Percentiles rank a stretch among this genome's conserved stretches.
phyloP scores from a whole-genome alignment of 2,329 filamentous ascomycete genomes.

The Trichocomaceae sp. region DNA sequence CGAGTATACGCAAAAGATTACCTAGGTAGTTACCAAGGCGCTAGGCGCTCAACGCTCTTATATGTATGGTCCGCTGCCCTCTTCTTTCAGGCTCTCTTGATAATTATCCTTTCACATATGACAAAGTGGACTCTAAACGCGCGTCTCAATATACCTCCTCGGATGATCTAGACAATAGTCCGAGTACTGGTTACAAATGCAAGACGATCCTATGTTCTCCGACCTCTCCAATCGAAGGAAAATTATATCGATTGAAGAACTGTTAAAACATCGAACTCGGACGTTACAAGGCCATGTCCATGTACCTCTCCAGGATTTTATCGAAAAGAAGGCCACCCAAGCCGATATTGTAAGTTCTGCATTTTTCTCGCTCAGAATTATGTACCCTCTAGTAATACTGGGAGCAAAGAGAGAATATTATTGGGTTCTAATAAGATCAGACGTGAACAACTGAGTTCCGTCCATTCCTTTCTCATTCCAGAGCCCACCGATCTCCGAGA shows the following conservation, averaged over 20 bases:
- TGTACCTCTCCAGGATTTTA: conserved; percentile 17
- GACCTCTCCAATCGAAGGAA: conserved; percentile 38
- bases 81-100: conserved; percentile 24
- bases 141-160: conserved; percentile 46
- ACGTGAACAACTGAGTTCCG: background rate
- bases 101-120: conserved; percentile 5
- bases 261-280: conserved; percentile 33
- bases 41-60: conserved; percentile 17
- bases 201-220: conserved; percentile 45
- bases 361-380: background rate
- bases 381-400: background rate
- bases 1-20: background rate
- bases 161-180: conserved; percentile 42
- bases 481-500: background rate
- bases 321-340: conserved; percentile 12
- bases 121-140: conserved; percentile 24
- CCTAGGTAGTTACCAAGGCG: conserved; percentile 15
- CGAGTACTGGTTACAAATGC: conserved; percentile 44
- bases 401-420: background rate
- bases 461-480: background rate
- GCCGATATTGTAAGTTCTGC: conserved; percentile 1
- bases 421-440: background rate
- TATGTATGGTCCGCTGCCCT: conserved; percentile 21
- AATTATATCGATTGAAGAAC: conserved; percentile 39
- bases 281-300: conserved; percentile 24